Percentiles rank a stretch among this genome's conserved stretches.
These are phyloP conservation scores for Zygotorulaspora sp. DNA, from an alignment of 805 yeast genomes.

Conservation along the genomic window DNA sequence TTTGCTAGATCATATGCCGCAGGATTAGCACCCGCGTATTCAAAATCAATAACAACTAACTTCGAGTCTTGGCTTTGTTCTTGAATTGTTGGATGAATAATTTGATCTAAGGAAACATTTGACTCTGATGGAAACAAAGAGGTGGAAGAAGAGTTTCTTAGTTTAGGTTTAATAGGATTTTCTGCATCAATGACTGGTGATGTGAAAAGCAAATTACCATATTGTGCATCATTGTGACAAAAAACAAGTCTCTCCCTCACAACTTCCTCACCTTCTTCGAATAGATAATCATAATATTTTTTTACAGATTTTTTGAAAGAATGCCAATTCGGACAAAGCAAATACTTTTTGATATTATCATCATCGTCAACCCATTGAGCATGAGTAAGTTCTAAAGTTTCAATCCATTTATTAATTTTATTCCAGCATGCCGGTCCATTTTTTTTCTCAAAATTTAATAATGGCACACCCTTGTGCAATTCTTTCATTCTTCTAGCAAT, in stretches of 20 bases:
- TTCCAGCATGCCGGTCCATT: constrained; percentile 68
- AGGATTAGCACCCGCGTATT: constrained; percentile 85
- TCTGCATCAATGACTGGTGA: constrained; percentile 47
- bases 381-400: constrained; percentile 37
- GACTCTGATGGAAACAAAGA: constrained; percentile 31
- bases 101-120: constrained; percentile 29
- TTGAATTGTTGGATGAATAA: constrained; percentile 36
- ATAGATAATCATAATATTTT: constrained; percentile 61
- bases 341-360: constrained; percentile 37
- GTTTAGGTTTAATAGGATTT: constrained; percentile 15
- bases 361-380: constrained; percentile 37
- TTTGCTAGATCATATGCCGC: constrained; percentile 90
- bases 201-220: constrained; percentile 80
- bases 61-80: constrained; percentile 56
- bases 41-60: constrained; percentile 92
- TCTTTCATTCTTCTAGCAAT: constrained; percentile 97
- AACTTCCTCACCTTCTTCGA: constrained; percentile 30
- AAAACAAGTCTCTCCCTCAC: constrained; percentile 57
- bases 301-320: constrained; percentile 46
- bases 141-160: constrained; percentile 19
- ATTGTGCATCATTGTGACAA: constrained; percentile 96
- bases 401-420: constrained; percentile 67
- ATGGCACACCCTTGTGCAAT: constrained; percentile 71
- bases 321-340: constrained; percentile 40
- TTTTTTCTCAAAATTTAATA: constrained; percentile 51